Conservation (phyloP, 1,284 basidiomycete species). For the Schizopora paradoxa region DNA sequence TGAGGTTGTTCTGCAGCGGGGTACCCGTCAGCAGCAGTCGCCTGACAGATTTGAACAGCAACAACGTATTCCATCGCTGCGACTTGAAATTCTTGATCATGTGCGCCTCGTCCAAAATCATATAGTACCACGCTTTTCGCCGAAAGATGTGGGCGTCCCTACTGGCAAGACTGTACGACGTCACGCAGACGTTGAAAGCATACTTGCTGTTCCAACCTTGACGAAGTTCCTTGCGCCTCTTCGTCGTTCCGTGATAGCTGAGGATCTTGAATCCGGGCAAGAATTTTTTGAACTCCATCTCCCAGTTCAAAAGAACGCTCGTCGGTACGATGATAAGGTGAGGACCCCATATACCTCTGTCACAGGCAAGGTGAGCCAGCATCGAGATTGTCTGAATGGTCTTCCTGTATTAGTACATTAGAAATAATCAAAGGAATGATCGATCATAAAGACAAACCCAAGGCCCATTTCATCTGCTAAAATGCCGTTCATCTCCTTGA, state of each 20-base stretch:
- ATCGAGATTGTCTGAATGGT: slow-evolving; percentile 96
- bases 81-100: slow-evolving; percentile 99
- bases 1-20: slow-evolving; percentile 93
- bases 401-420: slow-evolving; percentile 52
- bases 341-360: slow-evolving; percentile 94
- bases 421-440: not conserved
- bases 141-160: slow-evolving; percentile 94
- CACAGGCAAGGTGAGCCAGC: slow-evolving; percentile 90
- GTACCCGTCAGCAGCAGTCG: slow-evolving; percentile 89
- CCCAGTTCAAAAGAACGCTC: slow-evolving; percentile 95
- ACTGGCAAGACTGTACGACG: slow-evolving; percentile 90
- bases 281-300: slow-evolving; percentile 99
- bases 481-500: slow-evolving; percentile 88
- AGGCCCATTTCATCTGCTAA: slow-evolving; percentile 91
- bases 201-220: slow-evolving; percentile 93
- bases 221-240: slow-evolving; percentile 89
- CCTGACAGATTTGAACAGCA: slow-evolving; percentile 91
- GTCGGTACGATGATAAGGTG: slow-evolving; percentile 96
- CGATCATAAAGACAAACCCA: slow-evolving; percentile 48
- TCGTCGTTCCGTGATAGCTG: slow-evolving; percentile 88
- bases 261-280: slow-evolving; percentile 90
- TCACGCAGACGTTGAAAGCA: slow-evolving; percentile 94
- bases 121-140: slow-evolving; percentile 93
- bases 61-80: slow-evolving; percentile 90
- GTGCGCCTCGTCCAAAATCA: slow-evolving; percentile 95